These are phyloP conservation scores for Ascochyta clinopodiicola DNA, from an alignment of 2,329 filamentous ascomycete genomes.

Conservation along the genomic window DNA sequence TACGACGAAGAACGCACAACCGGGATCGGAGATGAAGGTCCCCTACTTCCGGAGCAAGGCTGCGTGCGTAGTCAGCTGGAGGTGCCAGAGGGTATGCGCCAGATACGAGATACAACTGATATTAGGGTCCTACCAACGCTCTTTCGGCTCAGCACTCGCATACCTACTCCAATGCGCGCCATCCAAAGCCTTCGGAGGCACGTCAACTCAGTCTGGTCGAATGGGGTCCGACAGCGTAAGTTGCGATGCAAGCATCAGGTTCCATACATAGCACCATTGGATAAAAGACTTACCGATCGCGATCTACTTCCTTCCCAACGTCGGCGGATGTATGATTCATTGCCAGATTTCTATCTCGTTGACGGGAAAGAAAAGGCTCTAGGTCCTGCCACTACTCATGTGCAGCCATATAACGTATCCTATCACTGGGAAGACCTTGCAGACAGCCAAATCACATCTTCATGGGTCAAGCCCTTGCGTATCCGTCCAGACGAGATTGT, in stretches of 20 bases:
- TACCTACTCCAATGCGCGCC: background rate
- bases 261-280: background rate
- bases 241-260: background rate
- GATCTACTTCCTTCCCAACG: background rate
- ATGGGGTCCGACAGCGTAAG: too few relatives aligned
- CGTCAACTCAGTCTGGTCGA: background rate
- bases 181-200: background rate
- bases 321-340: background rate
- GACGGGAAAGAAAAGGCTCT: background rate
- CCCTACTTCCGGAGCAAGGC: background rate
- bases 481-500: background rate
- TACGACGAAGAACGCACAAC: background rate
- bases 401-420: slow-evolving; percentile 1
- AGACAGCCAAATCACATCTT: background rate
- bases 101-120: too few relatives aligned
- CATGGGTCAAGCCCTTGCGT: slow-evolving; percentile 2
- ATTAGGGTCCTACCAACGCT: too few relatives aligned
- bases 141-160: too few relatives aligned
- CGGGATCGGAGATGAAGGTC: background rate
- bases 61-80: background rate
- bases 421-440: slow-evolving; percentile 5
- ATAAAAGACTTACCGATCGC: background rate
- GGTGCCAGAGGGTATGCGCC: background rate
- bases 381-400: background rate
- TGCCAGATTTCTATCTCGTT: background rate